Percentiles rank a stretch among this genome's conserved stretches.
Conservation (phyloP, 1,284 basidiomycete species). For the Apiotrichum sp. region DNA sequence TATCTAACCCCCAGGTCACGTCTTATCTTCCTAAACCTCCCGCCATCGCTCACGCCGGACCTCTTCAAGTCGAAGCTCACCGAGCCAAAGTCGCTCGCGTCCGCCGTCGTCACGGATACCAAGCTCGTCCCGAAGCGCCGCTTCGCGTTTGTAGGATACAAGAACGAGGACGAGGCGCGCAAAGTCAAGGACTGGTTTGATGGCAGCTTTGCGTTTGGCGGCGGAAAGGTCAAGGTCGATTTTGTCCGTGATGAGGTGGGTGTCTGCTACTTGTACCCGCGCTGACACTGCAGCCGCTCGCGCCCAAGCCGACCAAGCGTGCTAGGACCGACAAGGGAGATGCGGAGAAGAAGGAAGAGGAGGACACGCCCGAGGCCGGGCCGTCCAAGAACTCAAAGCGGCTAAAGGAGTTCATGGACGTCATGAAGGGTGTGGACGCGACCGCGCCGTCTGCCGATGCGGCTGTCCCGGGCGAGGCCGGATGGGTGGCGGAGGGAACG, state of each 20-base stretch:
- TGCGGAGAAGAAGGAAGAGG: constrained; percentile 8
- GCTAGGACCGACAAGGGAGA: constrained; percentile 1
- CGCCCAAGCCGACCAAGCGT: constrained; percentile 24
- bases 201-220: constrained; percentile 67
- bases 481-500: constrained; percentile 30
- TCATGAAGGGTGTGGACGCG: constrained; percentile 47
- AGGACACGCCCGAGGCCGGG: constrained; percentile 27
- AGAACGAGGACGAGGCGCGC: constrained; percentile 67
- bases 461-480: constrained; percentile 29
- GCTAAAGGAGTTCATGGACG: constrained; percentile 51
- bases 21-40: constrained; percentile 84
- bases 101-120: constrained; percentile 67
- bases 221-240: constrained; percentile 67
- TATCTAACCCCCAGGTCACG: constrained; percentile 57
- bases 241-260: constrained; percentile 62
- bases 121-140: constrained; percentile 76
- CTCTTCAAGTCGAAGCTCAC: constrained; percentile 56
- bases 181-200: constrained; percentile 79
- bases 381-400: constrained; percentile 56
- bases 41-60: constrained; percentile 55
- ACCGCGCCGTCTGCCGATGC: constrained; percentile 38
- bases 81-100: constrained; percentile 28
- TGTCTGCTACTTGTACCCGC: constrained; percentile 31
- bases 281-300: constrained; percentile 20
- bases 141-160: constrained; percentile 91